Base-by-base conservation (phyloP, 2,329 filamentous ascomycete genomes). In the Teratosphaeria destructans region DNA sequence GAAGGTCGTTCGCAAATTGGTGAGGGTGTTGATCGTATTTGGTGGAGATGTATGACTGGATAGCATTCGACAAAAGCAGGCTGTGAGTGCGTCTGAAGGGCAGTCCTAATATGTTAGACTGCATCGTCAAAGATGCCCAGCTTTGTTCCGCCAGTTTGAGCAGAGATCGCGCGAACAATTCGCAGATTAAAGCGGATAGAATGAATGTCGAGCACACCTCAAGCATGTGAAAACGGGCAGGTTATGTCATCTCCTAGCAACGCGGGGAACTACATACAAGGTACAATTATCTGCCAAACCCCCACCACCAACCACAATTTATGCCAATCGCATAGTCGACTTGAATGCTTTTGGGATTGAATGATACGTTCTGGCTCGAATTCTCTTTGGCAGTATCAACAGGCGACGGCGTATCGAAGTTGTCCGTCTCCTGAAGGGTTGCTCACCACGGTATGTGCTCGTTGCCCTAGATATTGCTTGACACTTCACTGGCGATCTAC, bases 11-110 rank as follows among this genome's bases (percentile, higher is more conserved):
- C 63, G 85, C 84, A 75, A 99, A 99, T 87, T 96, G 95, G 74
- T 96, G 91, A 37, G 94, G 93, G 72, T 96, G 93, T 73, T 99
- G 94, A 75, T 97, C 93, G 86, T 97, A 97, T 81, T 97, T 96
- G 74, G 85, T 87, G 62, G 91, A 95, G 70, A 99, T 97, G 78
- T 99, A 97, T 72, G 94, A 87, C 65, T 89, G 90, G 72, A 99
- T 91, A 56, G 91, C 88, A 62, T 84, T 81, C 59, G 89, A 88
- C 62, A 97, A 82, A 61, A 87, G 88, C 49, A 96, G 80, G 60
- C 87, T 82, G 64, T 88, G 85, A 57, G 91, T 93, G 71, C 87
- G 89, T 68, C 93, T 90, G 76, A 97, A 97, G 8, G 93, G 92
- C 63, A 96, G 43, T 16, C 43, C 43, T 49, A 49, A 23, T 49